phyloP scores from a whole-genome alignment of 257 asterid species.

The Solanum neorickii region DNA sequence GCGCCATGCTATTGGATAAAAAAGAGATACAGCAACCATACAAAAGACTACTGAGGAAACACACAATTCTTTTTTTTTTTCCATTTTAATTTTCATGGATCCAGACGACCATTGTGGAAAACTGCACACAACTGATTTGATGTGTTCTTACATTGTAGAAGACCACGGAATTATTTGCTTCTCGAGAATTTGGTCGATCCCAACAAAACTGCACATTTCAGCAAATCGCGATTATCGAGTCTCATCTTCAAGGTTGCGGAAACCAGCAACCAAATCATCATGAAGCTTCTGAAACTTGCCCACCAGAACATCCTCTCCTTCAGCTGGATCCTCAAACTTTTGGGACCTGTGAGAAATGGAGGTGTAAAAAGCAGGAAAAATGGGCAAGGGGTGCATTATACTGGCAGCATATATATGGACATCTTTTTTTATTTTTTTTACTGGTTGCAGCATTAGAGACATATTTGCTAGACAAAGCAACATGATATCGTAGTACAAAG shows the following conservation, averaged over 20 bases:
- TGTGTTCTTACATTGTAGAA: constrained; percentile 1
- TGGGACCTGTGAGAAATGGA: constrained; percentile 54
- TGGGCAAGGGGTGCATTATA: background rate
- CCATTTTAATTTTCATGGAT: constrained; percentile 4
- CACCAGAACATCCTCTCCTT: constrained; percentile 75
- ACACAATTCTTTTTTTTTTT: constrained; percentile 2
- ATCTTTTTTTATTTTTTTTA: background rate
- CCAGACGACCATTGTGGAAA: background rate
- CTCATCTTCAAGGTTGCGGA: constrained; percentile 97
- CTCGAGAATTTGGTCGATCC: background rate
- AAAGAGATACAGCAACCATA: constrained; percentile 25
- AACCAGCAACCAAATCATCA: constrained; percentile 87
- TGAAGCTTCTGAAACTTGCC: constrained; percentile 75
- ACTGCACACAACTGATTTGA: background rate
- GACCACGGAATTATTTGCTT: background rate
- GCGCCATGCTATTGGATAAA: constrained; percentile 4
- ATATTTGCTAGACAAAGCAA: background rate
- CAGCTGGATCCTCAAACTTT: constrained; percentile 98
- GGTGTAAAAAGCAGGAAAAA: background rate
- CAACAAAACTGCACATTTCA: background rate
- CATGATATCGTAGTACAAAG: background rate
- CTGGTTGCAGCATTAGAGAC: background rate
- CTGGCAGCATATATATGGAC: background rate
- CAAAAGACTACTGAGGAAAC: constrained; percentile 14
- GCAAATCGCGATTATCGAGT: constrained; percentile 36